Base-by-base conservation (phyloP, 176 grass and related monocot species). In the Oryza coarctata region DNA sequence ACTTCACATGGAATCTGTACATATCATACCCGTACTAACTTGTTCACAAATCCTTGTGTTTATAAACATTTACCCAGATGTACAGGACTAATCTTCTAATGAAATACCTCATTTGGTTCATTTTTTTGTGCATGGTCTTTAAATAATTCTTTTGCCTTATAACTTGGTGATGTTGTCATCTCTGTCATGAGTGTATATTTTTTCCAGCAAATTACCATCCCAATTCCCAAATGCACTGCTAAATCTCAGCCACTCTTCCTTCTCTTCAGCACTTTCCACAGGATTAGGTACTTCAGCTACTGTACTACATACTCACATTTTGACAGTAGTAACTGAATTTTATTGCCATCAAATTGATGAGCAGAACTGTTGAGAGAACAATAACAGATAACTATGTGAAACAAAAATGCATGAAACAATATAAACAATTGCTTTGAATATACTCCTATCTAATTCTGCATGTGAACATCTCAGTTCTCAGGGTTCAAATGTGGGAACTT, bases 401-500 rank as follows among this genome's bases (percentile, higher is more conserved):
- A 49, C 3, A 18, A 74, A 80, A 6, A 62, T 57, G 27, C 43
- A 87, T 22, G 63, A 41, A 71, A 52, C 23, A 64, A 71, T 57
- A 55, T 71, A 44, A 60, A 82, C 57, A 85, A 35, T 77, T 89
- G 15, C 23, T 27, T n/a, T 83, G 22, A 20, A 84, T 88, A 5
- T 22, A 52, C 18, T 52, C 44, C 60, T 83, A 74, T 30, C 61
- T 88, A 67, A 83, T 77, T 85, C 41, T 77, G 41, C 9, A 44
- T 77, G 27, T 55, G 41, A 65, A 32, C 31, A 91, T 87, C 43
- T 91, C 73, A 95, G 25, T 89, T 89, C 57, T 91, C 80, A 95
- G 22, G 82, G 90, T 77, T 95, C 80, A 89, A 98, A 98, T 88
- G 96, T 95, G 65, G 93, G 96, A 52, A 95, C 73, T 87, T 95